A percentile compares a stretch with the other conserved stretches of the same genome.
These are phyloP conservation scores for Dimargaris verticillata DNA, from an alignment of 192 early-diverging fungal genomes.

Conservation along the genomic window DNA sequence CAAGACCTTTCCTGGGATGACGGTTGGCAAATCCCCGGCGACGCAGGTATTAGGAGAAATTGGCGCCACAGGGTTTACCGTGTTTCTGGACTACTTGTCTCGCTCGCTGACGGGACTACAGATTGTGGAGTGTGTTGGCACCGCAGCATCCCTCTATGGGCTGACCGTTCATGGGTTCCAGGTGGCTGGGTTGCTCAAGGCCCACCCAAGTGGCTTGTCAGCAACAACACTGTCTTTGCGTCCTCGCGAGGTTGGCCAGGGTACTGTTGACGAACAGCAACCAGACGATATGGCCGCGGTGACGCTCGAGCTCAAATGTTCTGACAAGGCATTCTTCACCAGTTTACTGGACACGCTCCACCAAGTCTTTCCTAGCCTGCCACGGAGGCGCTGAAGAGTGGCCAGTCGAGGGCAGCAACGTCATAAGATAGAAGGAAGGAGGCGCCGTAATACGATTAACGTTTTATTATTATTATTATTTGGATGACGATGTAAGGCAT, in stretches of 20 bases:
- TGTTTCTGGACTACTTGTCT: constrained; percentile 29
- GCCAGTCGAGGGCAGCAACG: too few relatives aligned
- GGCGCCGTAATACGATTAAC: too few relatives aligned
- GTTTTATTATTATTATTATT: too few relatives aligned
- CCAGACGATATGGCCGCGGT: constrained; percentile 13
- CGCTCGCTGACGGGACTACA: constrained; percentile 25
- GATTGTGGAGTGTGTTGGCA: constrained; percentile 37
- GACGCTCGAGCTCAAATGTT: constrained; percentile 36
- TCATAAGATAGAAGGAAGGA: too few relatives aligned
- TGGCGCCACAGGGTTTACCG: constrained; percentile 18
- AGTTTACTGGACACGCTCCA: neutral
- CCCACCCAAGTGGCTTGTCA: constrained; percentile 1
- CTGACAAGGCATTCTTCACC: constrained; percentile 31
- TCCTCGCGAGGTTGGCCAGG: too few relatives aligned
- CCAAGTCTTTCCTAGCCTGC: neutral
- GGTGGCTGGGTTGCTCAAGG: constrained; percentile 37
- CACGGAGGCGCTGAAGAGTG: neutral
- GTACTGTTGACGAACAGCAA: constrained; percentile 12
- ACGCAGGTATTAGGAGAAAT: constrained; percentile 16
- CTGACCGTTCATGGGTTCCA: constrained; percentile 34
- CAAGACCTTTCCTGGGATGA: constrained; percentile 12
- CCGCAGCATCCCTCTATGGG: constrained; percentile 41
- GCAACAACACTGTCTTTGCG: too few relatives aligned
- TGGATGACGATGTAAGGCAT: too few relatives aligned
- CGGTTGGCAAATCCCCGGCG: constrained; percentile 9